These are phyloP conservation scores for Pouteria glomerata DNA, from an alignment of 148 eudicot genomes.

Conservation along the genomic window DNA sequence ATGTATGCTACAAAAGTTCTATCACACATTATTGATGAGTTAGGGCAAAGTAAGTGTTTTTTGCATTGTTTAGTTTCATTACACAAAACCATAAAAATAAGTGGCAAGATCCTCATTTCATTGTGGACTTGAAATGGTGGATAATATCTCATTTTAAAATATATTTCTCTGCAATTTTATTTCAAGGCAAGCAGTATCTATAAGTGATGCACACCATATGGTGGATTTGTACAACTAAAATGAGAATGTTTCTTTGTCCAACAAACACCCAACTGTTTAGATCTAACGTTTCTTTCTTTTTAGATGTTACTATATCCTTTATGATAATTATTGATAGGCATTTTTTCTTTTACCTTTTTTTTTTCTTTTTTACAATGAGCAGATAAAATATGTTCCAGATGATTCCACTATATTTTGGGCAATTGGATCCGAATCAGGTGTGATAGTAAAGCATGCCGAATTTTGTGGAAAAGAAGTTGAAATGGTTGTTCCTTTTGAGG, in stretches of 20 bases:
- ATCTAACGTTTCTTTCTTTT: background rate
- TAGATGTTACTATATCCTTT: background rate
- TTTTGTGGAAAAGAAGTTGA: conserved; percentile 72
- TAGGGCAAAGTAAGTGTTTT: no score
- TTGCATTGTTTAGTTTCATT: no score
- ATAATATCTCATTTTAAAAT: background rate
- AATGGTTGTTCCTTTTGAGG: conserved; percentile 88
- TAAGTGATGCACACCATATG: no score
- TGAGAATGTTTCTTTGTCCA: background rate
- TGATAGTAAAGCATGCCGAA: conserved; percentile 65
- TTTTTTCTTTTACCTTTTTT: no score
- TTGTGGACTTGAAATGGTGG: background rate
- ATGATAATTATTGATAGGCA: conserved; percentile 4
- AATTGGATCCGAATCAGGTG: conserved; percentile 64
- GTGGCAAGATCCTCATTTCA: no score
- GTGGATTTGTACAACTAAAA: no score
- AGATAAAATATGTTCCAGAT: conserved; percentile 72
- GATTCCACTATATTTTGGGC: conserved; percentile 96
- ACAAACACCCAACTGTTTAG: background rate
- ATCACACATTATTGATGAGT: no score
- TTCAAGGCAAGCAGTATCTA: no score
- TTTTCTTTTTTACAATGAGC: conserved; percentile 20
- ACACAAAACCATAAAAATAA: no score
- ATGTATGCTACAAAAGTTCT: no score
- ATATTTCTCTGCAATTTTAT: background rate